phyloP scores from a whole-genome alignment of 768 basidiomycete genomes.

The Leccinum longicurvipes region DNA sequence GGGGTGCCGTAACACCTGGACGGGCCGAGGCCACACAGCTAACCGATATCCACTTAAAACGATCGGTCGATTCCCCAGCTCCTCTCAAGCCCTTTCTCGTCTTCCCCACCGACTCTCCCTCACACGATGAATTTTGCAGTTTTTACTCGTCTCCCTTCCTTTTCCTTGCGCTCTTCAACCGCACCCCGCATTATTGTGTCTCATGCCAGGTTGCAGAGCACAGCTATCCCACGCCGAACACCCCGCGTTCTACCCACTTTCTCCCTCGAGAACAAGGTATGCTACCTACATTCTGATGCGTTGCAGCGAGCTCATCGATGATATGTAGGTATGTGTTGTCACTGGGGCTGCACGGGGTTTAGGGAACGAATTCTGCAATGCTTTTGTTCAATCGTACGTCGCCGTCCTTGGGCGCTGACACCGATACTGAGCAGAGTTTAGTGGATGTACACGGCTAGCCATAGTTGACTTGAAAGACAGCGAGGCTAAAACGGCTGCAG shows the following conservation, averaged over 20 bases:
- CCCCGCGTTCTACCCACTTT: constrained; percentile 67
- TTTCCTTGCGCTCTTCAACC: constrained; percentile 11
- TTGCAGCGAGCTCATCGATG: not conserved
- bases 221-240: constrained; percentile 16
- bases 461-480: constrained; percentile 77
- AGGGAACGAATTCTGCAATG: constrained; percentile 86
- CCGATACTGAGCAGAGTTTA: no score
- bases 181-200: constrained; percentile 7
- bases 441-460: constrained; percentile 78
- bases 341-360: constrained; percentile 93
- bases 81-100: constrained; percentile 5
- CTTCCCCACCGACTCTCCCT: constrained; percentile 9
- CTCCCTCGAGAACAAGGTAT: constrained; percentile 75
- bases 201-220: constrained; percentile 26
- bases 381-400: constrained; percentile 77
- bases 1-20: constrained; percentile 1
- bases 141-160: constrained; percentile 25
- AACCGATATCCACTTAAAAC: constrained; percentile 18
- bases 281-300: not conserved
- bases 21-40: constrained; percentile 7
- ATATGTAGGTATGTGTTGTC: constrained; percentile 74
- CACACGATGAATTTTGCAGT: constrained; percentile 28
- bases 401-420: not conserved
- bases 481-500: constrained; percentile 65
- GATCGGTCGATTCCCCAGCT: constrained; percentile 13